phyloP scores from a whole-genome alignment of 2,329 filamentous ascomycete genomes.

The Myriosclerotinia duriaeana region DNA sequence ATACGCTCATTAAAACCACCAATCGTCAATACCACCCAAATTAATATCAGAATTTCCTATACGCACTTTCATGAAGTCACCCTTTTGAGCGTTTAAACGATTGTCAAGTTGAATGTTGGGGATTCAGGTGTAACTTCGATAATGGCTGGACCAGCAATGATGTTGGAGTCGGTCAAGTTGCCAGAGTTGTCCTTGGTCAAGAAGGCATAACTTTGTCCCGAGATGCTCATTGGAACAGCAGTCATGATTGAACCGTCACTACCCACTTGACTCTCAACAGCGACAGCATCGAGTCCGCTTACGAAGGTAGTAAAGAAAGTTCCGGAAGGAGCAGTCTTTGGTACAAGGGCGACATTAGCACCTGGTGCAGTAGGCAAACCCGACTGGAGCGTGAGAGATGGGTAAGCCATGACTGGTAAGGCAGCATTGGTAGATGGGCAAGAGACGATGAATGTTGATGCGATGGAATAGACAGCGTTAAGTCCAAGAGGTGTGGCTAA shows the following conservation, averaged over 20 bases:
- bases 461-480: constrained; percentile 63
- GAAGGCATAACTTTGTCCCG: constrained; percentile 46
- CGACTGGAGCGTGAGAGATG: constrained; percentile 44
- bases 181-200: constrained; percentile 43
- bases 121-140: constrained; percentile 39
- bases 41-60: neutral
- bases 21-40: neutral
- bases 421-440: constrained; percentile 56
- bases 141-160: constrained; percentile 44
- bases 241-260: constrained; percentile 35
- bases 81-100: constrained; percentile 21
- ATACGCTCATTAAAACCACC: neutral
- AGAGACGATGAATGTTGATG: constrained; percentile 57
- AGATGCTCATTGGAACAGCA: constrained; percentile 39
- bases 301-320: constrained; percentile 43
- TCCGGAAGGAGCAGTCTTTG: constrained; percentile 32
- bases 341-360: constrained; percentile 35
- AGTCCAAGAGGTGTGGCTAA: constrained; percentile 60
- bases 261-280: constrained; percentile 40
- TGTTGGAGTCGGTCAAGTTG: constrained; percentile 42
- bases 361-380: constrained; percentile 31
- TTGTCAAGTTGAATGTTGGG: constrained; percentile 35
- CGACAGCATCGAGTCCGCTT: constrained; percentile 38
- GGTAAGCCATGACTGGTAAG: constrained; percentile 62
- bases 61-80: no score